Conservation (phyloP, 768 basidiomycete species). For the Xerocomus spinulosus region DNA sequence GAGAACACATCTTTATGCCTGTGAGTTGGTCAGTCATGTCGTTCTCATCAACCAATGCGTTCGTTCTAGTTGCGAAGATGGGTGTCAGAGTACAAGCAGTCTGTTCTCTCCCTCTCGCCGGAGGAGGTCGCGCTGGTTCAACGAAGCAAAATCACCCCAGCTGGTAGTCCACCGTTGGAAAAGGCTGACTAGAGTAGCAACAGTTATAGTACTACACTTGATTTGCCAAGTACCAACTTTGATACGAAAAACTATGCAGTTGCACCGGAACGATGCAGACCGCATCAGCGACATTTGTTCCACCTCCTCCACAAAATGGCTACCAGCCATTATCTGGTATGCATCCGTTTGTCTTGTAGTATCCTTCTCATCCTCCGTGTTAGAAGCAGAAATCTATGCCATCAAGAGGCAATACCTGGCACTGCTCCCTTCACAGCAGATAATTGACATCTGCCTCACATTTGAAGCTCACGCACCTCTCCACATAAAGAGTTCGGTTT, state of each 20-base stretch:
- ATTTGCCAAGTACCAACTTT: constrained; percentile 41
- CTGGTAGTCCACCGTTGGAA: neutral
- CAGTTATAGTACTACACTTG: neutral
- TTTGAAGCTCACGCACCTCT: constrained; percentile 66
- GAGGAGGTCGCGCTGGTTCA: constrained; percentile 40
- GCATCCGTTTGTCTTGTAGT: constrained; percentile 21
- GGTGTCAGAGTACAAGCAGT: constrained; percentile 44
- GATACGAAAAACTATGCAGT: constrained; percentile 71
- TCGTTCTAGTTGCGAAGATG: constrained; percentile 51
- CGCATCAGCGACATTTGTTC: constrained; percentile 35
- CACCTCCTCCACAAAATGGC: constrained; percentile 34
- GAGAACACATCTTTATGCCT: constrained; percentile 66
- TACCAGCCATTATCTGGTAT: constrained; percentile 35
- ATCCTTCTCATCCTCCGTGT: constrained; percentile 9
- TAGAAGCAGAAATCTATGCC: constrained; percentile 46
- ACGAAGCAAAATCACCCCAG: constrained; percentile 1
- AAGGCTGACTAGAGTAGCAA: neutral
- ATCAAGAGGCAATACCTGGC: constrained; percentile 71
- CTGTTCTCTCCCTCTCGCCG: constrained; percentile 55
- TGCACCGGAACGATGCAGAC: constrained; percentile 58
- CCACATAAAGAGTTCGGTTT: constrained; percentile 61
- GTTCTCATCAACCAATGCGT: neutral
- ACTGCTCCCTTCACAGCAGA: constrained; percentile 61
- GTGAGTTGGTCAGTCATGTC: constrained; percentile 36
- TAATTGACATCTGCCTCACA: constrained; percentile 74